A percentile compares a stretch with the other conserved stretches of the same genome.
Conservation (phyloP, 2,329 filamentous ascomycete species). For the Botryotinia globosa region DNA sequence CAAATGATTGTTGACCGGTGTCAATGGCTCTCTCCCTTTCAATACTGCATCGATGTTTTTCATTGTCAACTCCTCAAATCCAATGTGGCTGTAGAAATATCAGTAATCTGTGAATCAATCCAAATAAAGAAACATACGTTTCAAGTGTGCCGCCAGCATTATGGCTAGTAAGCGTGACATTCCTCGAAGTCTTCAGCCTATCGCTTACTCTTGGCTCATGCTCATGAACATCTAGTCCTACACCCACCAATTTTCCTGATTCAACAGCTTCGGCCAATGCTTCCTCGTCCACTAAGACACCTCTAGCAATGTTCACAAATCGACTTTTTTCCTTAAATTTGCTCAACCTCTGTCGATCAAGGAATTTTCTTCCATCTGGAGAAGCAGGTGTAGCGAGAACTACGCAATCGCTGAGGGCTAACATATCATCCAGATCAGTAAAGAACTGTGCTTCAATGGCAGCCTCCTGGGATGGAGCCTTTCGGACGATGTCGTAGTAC, state of each 20-base stretch:
- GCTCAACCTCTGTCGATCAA: constrained; percentile 48
- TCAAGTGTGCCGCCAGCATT: constrained; percentile 66
- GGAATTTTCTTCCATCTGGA: constrained; percentile 47
- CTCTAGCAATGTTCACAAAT: constrained; percentile 65
- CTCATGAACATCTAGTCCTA: constrained; percentile 63
- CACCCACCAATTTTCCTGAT: constrained; percentile 47
- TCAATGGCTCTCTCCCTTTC: constrained; percentile 34
- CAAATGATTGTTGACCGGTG: constrained; percentile 37
- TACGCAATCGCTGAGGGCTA: constrained; percentile 55
- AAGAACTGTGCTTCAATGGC: constrained; percentile 54
- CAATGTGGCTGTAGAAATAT: constrained; percentile 41
- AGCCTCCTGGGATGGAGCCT: constrained; percentile 37
- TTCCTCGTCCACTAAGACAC: constrained; percentile 62
- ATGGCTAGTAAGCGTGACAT: constrained; percentile 60
- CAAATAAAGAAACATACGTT: constrained; percentile 40
- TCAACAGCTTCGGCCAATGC: constrained; percentile 60
- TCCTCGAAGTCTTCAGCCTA: constrained; percentile 31
- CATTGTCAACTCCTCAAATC: constrained; percentile 65
- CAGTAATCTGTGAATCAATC: background rate
- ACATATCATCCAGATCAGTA: constrained; percentile 49
- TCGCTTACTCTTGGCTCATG: constrained; percentile 50
- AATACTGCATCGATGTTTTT: constrained; percentile 63
- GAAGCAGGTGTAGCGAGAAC: constrained; percentile 58
- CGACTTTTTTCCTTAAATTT: constrained; percentile 54
- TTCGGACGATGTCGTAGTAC: constrained; percentile 58